phyloP scores from a whole-genome alignment of 345 rosid genomes.

The Kandelia obovata region DNA sequence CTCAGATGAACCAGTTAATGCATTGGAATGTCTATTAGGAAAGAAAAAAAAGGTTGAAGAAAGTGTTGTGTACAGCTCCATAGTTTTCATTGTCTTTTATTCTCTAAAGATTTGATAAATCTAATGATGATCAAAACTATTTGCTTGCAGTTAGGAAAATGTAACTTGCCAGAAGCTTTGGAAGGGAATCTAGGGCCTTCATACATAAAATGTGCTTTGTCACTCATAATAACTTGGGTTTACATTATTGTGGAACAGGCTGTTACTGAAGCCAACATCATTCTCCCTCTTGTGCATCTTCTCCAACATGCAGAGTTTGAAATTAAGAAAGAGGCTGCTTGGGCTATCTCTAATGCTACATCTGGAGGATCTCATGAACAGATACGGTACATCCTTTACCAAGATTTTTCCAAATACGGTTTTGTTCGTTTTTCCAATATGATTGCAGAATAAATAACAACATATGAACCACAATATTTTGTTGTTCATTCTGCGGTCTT shows the following conservation, averaged over 20 bases:
- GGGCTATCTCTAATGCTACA: slow-evolving; percentile 42
- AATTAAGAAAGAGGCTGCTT: slow-evolving; percentile 43
- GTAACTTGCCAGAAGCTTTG: not conserved
- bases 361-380: slow-evolving; percentile 37
- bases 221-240: not conserved
- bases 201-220: not conserved
- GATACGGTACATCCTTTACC: slow-evolving; percentile 24
- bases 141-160: not conserved
- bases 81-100: no score
- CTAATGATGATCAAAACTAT: not conserved
- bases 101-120: no score
- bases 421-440: not conserved
- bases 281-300: slow-evolving; percentile 35
- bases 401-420: not conserved
- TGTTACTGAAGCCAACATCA: slow-evolving; percentile 35
- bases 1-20: no score
- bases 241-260: slow-evolving; percentile 23
- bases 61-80: no score
- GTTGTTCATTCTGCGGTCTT: no score
- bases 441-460: no score
- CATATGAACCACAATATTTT: no score
- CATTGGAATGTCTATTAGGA: no score
- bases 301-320: slow-evolving; percentile 38
- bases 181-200: not conserved
- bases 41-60: no score